phyloP scores from a whole-genome alignment of 306 rosid genomes.

The Castanea sativa region DNA sequence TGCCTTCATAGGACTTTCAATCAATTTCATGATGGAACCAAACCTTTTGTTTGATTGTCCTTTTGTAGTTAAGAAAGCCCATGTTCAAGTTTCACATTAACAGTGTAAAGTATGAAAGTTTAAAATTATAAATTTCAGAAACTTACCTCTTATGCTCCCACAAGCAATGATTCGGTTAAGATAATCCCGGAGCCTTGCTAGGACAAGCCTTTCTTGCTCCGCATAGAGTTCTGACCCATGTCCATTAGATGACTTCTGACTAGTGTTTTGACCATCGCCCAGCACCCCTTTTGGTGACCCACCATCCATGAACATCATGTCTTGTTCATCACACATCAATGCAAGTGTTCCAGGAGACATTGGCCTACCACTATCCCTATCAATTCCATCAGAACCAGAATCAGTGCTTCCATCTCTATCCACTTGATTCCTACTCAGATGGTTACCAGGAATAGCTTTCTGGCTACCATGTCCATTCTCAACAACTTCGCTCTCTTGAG shows the following conservation, averaged over 20 bases:
- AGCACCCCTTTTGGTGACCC: conserved; percentile 33
- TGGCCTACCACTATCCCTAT: conserved; percentile 38
- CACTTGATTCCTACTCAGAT: conserved; percentile 31
- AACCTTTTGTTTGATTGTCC: conserved; percentile 2
- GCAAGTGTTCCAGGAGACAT: conserved; percentile 72
- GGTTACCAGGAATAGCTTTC: conserved; percentile 25
- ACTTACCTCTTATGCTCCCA: conserved; percentile 64
- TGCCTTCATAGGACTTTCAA: conserved; percentile 10
- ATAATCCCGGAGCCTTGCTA: conserved; percentile 57
- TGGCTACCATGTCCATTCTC: conserved; percentile 19
- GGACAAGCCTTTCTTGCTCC: conserved; percentile 63
- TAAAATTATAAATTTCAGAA: conserved; percentile 5
- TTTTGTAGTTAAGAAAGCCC: conserved; percentile 8
- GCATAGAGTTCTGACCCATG: conserved; percentile 41
- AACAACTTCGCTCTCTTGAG: conserved; percentile 31
- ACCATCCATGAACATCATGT: conserved; percentile 39
- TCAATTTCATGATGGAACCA: background rate
- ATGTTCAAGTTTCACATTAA: conserved; percentile 3
- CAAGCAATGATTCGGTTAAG: conserved; percentile 52
- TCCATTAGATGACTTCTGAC: conserved; percentile 38
- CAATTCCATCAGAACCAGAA: conserved; percentile 38
- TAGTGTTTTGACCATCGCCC: conserved; percentile 23
- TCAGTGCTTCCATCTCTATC: conserved; percentile 24
- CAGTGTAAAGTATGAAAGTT: conserved; percentile 3
- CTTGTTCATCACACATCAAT: conserved; percentile 78